Evolutionary conservation across 176 grass and related monocot genomes (phyloP).

Genomic region (Aegilops sharonensis): DNA sequence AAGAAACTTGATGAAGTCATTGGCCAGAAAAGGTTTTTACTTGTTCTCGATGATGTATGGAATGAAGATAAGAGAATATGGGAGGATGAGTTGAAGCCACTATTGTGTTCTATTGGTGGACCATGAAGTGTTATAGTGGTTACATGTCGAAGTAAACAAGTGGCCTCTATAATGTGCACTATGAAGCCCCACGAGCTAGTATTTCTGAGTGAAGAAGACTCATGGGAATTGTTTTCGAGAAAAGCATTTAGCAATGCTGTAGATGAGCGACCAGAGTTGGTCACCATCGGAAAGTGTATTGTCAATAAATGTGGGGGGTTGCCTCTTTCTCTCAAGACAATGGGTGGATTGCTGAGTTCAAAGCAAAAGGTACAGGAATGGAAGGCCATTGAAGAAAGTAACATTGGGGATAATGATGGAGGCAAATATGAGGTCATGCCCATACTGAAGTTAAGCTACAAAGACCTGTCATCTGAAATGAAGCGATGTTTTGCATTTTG

Average conservation of each 20-base stretch:
- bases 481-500: constrained; percentile 26
- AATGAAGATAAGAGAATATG: neutral
- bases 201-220: neutral
- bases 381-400: neutral
- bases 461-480: neutral
- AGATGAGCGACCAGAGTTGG: neutral
- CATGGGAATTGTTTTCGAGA: neutral
- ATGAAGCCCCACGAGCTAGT: neutral
- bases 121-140: neutral
- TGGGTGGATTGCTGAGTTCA: constrained; percentile 27
- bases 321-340: constrained; percentile 22
- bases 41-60: constrained; percentile 44
- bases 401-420: neutral
- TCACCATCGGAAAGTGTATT: neutral
- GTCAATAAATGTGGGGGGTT: neutral
- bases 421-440: neutral
- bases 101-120: no score
- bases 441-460: constrained; percentile 10
- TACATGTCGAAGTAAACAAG: neutral
- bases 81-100: no score
- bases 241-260: constrained; percentile 2
- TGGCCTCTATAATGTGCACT: constrained; percentile 5
- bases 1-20: no score
- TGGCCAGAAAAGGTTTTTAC: no score
- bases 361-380: constrained; percentile 10